A percentile compares a stretch with the other conserved stretches of the same genome.
Conservation (phyloP, 169 alveolate genomes). For the Sarcocystis neurona region DNA sequence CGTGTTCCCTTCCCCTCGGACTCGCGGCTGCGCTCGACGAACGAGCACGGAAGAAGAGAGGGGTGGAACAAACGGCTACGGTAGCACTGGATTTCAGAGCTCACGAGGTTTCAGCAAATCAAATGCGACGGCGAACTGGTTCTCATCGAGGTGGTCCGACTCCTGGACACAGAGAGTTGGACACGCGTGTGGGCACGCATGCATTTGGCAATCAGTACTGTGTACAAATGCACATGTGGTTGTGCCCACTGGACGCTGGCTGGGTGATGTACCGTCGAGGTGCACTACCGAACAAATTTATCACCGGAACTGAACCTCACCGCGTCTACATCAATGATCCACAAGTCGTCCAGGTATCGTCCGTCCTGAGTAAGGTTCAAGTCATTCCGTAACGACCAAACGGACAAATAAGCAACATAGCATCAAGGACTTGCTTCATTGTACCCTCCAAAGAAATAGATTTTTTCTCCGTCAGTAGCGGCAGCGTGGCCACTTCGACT, state of each 20-base stretch:
- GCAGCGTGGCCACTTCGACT: constrained; percentile 68
- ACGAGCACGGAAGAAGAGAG: not conserved
- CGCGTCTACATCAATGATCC: constrained; percentile 62
- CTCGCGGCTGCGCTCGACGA: not conserved
- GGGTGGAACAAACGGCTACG: not conserved
- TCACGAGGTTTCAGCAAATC: constrained; percentile 34
- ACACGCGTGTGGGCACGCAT: no score
- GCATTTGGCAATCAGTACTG: not conserved
- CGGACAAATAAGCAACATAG: not conserved
- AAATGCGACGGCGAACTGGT: constrained; percentile 57
- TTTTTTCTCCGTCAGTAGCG: constrained; percentile 65
- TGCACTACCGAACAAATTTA: no score
- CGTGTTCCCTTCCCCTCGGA: constrained; percentile 52
- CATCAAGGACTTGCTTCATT: constrained; percentile 49
- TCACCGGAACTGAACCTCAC: no score
- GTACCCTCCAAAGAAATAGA: constrained; percentile 65
- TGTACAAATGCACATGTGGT: no score
- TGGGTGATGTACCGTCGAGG: no score
- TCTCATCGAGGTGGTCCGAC: not conserved
- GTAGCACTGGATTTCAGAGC: not conserved
- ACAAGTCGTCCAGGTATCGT: constrained; percentile 57
- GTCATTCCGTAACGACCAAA: not conserved
- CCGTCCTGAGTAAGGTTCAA: constrained; percentile 38
- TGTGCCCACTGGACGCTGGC: no score
- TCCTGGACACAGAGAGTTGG: constrained; percentile 8